Percentiles rank a stretch among this genome's conserved stretches.
Conservation (phyloP, 1,284 basidiomycete genomes). For the Trametes hirsuta region DNA sequence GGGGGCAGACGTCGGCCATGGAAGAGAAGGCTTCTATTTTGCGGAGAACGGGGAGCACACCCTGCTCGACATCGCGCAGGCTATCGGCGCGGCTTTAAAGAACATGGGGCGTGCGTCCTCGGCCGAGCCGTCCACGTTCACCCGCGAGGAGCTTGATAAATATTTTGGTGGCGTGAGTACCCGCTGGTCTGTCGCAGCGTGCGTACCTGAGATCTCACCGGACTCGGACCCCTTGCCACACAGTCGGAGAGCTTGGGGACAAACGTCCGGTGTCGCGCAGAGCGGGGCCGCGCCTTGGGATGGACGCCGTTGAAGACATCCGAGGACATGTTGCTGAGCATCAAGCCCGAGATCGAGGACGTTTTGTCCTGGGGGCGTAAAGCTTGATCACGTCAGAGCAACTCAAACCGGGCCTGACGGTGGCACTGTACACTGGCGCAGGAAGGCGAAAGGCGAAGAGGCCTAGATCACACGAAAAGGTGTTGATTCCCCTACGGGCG, state of each 20-base stretch:
- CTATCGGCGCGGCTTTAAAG: slow-evolving; percentile 40
- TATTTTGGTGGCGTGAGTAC: slow-evolving; percentile 39
- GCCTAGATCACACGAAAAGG: background rate
- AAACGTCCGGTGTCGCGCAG: slow-evolving; percentile 45
- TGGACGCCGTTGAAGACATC: slow-evolving; percentile 39
- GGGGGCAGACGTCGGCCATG: slow-evolving; percentile 37
- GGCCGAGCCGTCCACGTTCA: slow-evolving; percentile 39
- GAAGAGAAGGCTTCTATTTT: slow-evolving; percentile 51
- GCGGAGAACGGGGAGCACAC: slow-evolving; percentile 51
- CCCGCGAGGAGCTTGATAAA: slow-evolving; percentile 37
- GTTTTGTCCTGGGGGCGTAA: background rate
- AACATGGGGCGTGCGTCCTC: slow-evolving; percentile 31
- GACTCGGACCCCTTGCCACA: slow-evolving; percentile 1
- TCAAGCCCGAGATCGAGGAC: slow-evolving; percentile 17
- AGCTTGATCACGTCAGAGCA: background rate
- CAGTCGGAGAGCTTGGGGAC: slow-evolving; percentile 37
- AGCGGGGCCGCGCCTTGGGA: slow-evolving; percentile 43
- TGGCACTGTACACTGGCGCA: no score
- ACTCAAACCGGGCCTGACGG: no score
- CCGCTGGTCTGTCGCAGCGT: slow-evolving; percentile 34
- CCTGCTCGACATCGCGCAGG: slow-evolving; percentile 41
- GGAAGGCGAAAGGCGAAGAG: no score
- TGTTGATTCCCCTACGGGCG: background rate
- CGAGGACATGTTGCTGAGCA: slow-evolving; percentile 18
- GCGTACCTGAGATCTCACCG: background rate